Evolutionary conservation across 2,329 filamentous ascomycete genomes (phyloP).

Genomic region (Thelonectria rubi): DNA sequence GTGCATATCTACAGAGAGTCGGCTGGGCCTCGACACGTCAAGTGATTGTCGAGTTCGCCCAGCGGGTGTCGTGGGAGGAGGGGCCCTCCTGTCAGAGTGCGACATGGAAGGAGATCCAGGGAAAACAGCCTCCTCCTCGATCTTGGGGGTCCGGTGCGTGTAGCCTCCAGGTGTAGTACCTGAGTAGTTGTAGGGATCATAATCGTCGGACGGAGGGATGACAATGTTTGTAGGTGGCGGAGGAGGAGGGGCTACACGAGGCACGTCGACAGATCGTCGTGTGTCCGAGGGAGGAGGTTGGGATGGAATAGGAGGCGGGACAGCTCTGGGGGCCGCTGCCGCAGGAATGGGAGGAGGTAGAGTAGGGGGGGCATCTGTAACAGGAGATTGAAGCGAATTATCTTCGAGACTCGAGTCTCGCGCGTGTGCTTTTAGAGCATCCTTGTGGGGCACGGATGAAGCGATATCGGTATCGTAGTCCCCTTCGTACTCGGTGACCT

Average conservation of each 20-base stretch:
- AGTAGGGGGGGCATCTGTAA: slow-evolving; percentile 54
- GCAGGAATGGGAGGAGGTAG: slow-evolving; percentile 66
- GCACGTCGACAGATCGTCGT: slow-evolving; percentile 74
- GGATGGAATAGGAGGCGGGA: slow-evolving; percentile 72
- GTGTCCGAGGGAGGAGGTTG: slow-evolving; percentile 63
- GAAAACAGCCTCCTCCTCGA: slow-evolving; percentile 59
- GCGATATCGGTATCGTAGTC: slow-evolving; percentile 98
- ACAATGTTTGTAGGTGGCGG: slow-evolving; percentile 64
- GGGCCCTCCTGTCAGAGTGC: slow-evolving; percentile 57
- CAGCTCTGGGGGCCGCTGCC: slow-evolving; percentile 63
- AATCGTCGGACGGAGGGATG: slow-evolving; percentile 68
- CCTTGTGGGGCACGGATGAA: slow-evolving; percentile 91
- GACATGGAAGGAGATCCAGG: slow-evolving; percentile 56
- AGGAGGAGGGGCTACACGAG: slow-evolving; percentile 75
- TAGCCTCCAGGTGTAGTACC: slow-evolving; percentile 47
- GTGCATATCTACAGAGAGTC: slow-evolving; percentile 76
- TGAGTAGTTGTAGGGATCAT: slow-evolving; percentile 72
- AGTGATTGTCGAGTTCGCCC: slow-evolving; percentile 47
- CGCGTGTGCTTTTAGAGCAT: slow-evolving; percentile 84
- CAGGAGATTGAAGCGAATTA: slow-evolving; percentile 67
- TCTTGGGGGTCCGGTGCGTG: slow-evolving; percentile 49
- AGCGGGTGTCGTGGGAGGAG: slow-evolving; percentile 48
- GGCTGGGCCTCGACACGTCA: slow-evolving; percentile 50
- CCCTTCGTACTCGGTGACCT: slow-evolving; percentile 93
- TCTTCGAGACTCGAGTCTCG: slow-evolving; percentile 81